Percentiles rank a stretch among this genome's conserved stretches.
Evolutionary conservation across 306 rosid genomes (phyloP).

Genomic region (Acacia confusa): DNA sequence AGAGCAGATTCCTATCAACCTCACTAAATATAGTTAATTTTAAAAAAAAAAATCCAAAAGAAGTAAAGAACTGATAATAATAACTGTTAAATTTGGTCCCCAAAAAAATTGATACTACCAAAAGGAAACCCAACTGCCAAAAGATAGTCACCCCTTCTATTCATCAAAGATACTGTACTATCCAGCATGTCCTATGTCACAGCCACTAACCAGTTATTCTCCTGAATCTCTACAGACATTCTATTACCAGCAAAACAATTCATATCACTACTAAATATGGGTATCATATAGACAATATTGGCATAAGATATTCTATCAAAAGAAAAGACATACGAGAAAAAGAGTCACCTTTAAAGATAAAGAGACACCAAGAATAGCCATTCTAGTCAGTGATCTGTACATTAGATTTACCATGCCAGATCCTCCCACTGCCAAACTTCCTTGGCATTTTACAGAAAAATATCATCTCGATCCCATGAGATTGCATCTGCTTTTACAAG

Average conservation of each 20-base stretch:
- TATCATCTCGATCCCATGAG: slow-evolving; percentile 35
- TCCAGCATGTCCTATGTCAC: slow-evolving; percentile 55
- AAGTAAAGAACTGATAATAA: slow-evolving; percentile 32
- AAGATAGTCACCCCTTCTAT: slow-evolving; percentile 77
- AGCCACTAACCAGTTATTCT: slow-evolving; percentile 34
- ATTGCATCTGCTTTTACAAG: slow-evolving; percentile 30
- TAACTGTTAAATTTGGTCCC: slow-evolving; percentile 95
- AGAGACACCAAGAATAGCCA: slow-evolving; percentile 78
- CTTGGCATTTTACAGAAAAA: slow-evolving; percentile 52
- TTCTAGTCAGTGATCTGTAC: slow-evolving; percentile 69
- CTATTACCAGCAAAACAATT: slow-evolving; percentile 25
- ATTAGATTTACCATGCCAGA: slow-evolving; percentile 37
- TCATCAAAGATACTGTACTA: slow-evolving; percentile 51
- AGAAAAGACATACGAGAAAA: slow-evolving; percentile 26
- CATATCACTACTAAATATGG: slow-evolving; percentile 5
- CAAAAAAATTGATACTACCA: slow-evolving; percentile 94
- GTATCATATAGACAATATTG: slow-evolving; percentile 4
- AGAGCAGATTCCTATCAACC: background rate
- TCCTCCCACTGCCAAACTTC: slow-evolving; percentile 49
- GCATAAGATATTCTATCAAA: slow-evolving; percentile 12
- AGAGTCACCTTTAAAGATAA: slow-evolving; percentile 58
- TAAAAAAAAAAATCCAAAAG: background rate
- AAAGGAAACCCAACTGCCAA: slow-evolving; percentile 94
- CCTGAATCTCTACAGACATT: slow-evolving; percentile 19
- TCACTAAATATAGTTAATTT: background rate